Conservation (phyloP, 331 rosid genomes). For the Quercus tomentella region DNA sequence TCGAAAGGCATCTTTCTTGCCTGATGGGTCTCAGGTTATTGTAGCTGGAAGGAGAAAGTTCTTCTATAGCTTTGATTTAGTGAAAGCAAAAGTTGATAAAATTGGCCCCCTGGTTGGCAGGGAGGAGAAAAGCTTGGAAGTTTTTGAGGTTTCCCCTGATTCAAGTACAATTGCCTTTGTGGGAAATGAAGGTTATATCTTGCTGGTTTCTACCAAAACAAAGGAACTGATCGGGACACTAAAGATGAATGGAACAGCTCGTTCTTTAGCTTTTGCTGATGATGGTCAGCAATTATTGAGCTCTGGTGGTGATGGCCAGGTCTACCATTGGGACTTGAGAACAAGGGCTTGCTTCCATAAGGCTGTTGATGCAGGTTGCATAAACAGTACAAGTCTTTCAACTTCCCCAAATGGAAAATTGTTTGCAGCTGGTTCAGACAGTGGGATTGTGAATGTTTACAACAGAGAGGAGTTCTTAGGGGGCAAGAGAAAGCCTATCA, state of each 20-base stretch:
- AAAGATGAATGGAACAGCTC: slow-evolving; percentile 80
- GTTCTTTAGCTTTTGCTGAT: slow-evolving; percentile 69
- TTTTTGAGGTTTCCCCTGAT: too few relatives aligned
- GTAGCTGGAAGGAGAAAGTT: slow-evolving; percentile 21
- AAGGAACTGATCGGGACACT: slow-evolving; percentile 69
- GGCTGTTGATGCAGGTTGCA: slow-evolving; percentile 83
- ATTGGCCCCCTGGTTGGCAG: too few relatives aligned
- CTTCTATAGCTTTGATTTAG: too few relatives aligned
- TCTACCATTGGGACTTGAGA: slow-evolving; percentile 85
- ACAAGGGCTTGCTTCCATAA: slow-evolving; percentile 75
- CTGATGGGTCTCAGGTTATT: slow-evolving; percentile 75
- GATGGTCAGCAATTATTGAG: slow-evolving; percentile 65
- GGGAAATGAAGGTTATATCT: too few relatives aligned
- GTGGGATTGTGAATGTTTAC: slow-evolving; percentile 81
- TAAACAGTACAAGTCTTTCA: slow-evolving; percentile 61
- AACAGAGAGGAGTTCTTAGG: slow-evolving; percentile 71
- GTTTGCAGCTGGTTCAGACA: slow-evolving; percentile 87
- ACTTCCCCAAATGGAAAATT: slow-evolving; percentile 57
- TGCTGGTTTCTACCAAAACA: slow-evolving; percentile 46
- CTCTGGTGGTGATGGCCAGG: slow-evolving; percentile 77
- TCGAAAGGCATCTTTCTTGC: slow-evolving; percentile 61
- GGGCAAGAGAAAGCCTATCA: slow-evolving; percentile 83
- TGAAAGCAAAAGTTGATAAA: too few relatives aligned
- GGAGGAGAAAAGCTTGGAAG: too few relatives aligned
- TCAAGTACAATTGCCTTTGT: too few relatives aligned